Base-by-base conservation (phyloP, 495 filamentous ascomycete genomes). In the Extremus antarcticus region DNA sequence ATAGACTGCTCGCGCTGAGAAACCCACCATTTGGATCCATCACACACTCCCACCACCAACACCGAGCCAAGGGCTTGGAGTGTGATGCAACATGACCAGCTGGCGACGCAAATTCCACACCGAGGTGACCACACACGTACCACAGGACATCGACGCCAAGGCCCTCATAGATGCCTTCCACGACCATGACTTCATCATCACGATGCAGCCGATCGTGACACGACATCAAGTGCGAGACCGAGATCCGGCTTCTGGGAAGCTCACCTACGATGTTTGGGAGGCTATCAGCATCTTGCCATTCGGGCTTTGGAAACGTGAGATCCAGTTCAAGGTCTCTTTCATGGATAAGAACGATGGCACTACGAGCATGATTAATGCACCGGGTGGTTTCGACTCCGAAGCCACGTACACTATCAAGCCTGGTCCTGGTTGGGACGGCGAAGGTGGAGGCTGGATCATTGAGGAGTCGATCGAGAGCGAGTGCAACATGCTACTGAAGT, bases 211-310 rank as follows among this genome's bases (percentile, higher is more conserved):
- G 1, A 55, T 59, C 32, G 51, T 59, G 0, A 55, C 51, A 15
- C 51, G 57, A 1, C 52, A 54, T 29, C 1, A 25, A 8, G 32
- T 24, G 13, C n/a, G 25, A 16, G 23, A 24, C 21, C 51, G 47
- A n/a, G 50, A 53, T 16, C 50, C 16, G 10, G 41, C 9, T 10
- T 43, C 45, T 13, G 51, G 52, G 24, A 59, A 51, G 24, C 19
- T 51, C 2, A 59, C 45, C 35, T 59, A 59, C 47, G 47, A 55
- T 20, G 52, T 59, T 25, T 59, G 52, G 51, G 57, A 59, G 29
- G 23, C 45, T 17, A 50, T 59, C 29, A 52, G 39, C 40, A 19
- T 57, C n/a, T 47, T 59, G 2, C 57, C 57, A 1, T 59, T 55
- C 47, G 46, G 46, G 21, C 40, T 43, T 10, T 59, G 51, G 51